These are phyloP conservation scores for Psilocybe cyanescens DNA, from an alignment of 768 basidiomycete genomes.

Conservation along the genomic window DNA sequence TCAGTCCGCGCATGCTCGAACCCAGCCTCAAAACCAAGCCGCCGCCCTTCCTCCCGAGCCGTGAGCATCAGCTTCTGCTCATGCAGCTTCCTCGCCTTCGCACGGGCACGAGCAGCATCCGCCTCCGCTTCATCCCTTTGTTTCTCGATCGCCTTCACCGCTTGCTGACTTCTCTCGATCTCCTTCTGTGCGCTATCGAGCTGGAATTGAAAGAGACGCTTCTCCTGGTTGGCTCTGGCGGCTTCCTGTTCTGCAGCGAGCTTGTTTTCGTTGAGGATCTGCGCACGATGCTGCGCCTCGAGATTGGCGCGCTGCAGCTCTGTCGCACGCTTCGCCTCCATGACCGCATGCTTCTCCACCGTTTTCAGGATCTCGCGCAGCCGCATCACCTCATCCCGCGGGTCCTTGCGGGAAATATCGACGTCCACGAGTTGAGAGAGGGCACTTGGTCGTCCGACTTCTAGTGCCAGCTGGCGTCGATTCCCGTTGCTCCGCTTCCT, in stretches of 20 bases:
- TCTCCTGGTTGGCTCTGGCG: constrained; percentile 36
- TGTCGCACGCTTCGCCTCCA: constrained; percentile 36
- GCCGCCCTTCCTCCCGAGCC: constrained; percentile 64
- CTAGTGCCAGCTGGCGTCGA: constrained; percentile 13
- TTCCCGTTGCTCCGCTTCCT: constrained; percentile 19
- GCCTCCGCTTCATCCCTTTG: constrained; percentile 63
- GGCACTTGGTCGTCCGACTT: constrained; percentile 13
- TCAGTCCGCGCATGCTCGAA: constrained; percentile 41
- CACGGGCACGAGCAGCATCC: constrained; percentile 53
- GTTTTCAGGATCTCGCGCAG: constrained; percentile 38
- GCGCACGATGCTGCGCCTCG: constrained; percentile 36
- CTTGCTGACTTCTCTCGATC: constrained; percentile 54
- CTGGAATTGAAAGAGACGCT: constrained; percentile 41
- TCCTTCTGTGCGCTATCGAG: constrained; percentile 50
- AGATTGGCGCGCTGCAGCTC: constrained; percentile 36
- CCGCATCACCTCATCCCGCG: constrained; percentile 33
- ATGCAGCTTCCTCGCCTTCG: constrained; percentile 51
- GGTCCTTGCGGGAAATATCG: constrained; percentile 22
- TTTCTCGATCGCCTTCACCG: constrained; percentile 48
- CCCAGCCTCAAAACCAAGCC: constrained; percentile 53
- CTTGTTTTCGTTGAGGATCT: constrained; percentile 38
- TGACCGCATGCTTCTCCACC: constrained; percentile 36
- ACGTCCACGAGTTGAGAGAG: constrained; percentile 21
- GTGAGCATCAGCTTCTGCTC: constrained; percentile 53
- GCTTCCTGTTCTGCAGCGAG: constrained; percentile 41